Evolutionary conservation across 176 grass and related monocot species (phyloP).

Genomic region (Cenchrus fungigraminus): DNA sequence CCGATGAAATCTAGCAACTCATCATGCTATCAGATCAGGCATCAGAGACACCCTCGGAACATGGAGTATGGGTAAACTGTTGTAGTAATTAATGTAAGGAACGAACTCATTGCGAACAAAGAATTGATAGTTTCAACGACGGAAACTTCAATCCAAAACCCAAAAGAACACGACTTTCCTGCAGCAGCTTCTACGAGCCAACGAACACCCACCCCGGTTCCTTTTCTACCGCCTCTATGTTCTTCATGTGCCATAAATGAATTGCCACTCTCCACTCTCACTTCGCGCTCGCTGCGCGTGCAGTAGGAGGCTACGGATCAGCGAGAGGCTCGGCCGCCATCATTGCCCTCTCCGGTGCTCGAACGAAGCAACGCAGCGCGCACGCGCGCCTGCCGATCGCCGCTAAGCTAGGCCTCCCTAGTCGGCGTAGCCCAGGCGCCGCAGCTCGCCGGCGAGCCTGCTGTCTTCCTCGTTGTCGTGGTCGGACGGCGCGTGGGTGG

Average conservation of each 20-base stretch:
- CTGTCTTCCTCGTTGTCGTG: conserved; percentile 51
- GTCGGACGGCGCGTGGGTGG: conserved; percentile 67
- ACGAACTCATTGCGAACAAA: conserved; percentile 32
- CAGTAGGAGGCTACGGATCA: background rate
- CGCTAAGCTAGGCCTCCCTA: conserved; percentile 11
- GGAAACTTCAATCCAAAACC: conserved; percentile 33
- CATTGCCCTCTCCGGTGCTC: conserved; percentile 34
- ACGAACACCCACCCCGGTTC: background rate
- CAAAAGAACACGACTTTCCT: conserved; percentile 33
- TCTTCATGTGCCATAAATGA: conserved; percentile 48
- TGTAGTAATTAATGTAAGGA: conserved; percentile 34
- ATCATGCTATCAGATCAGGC: background rate
- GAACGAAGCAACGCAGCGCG: conserved; percentile 19
- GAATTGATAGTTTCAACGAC: conserved; percentile 47
- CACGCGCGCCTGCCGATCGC: conserved; percentile 10
- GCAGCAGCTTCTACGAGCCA: background rate
- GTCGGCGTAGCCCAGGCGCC: conserved; percentile 57
- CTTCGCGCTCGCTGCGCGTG: conserved; percentile 14
- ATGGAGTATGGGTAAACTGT: conserved; percentile 31
- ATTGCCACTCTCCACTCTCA: conserved; percentile 13
- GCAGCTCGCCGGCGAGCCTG: conserved; percentile 33
- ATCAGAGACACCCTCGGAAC: conserved; percentile 1
- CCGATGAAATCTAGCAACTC: conserved; percentile 22
- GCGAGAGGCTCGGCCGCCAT: background rate
- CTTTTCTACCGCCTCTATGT: background rate